phyloP scores from a whole-genome alignment of 208 protist species.

The Vickermania spadyakhi region DNA sequence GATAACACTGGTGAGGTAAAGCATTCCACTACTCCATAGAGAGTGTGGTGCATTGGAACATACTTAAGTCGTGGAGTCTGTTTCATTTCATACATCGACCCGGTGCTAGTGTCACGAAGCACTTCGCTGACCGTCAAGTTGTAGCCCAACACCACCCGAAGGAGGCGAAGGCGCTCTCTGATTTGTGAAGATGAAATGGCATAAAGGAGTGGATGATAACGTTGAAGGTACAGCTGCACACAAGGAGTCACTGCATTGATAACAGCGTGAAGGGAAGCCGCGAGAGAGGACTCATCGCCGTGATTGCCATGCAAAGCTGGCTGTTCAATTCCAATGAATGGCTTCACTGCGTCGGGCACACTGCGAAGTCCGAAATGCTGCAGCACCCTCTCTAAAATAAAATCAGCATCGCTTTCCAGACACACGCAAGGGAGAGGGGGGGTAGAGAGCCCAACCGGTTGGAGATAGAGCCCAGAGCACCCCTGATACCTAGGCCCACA shows the following conservation, averaged over 20 bases:
- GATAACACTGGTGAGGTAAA: conserved; percentile 30
- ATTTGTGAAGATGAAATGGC: conserved; percentile 13
- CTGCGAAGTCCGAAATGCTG: conserved; percentile 25
- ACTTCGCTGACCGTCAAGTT: conserved; percentile 11
- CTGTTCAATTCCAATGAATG: neutral
- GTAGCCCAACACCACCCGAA: conserved; percentile 25
- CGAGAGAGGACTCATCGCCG: conserved; percentile 9
- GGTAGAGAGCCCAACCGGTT: neutral
- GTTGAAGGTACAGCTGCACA: conserved; percentile 29
- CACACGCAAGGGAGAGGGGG: conserved; percentile 28
- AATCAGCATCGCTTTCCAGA: conserved; percentile 32
- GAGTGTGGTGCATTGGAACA: conserved; percentile 48
- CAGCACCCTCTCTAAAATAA: conserved; percentile 33
- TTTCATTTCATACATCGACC: conserved; percentile 17
- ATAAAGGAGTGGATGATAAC: conserved; percentile 23
- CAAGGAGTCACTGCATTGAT: conserved; percentile 30
- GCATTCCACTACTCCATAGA: conserved; percentile 49
- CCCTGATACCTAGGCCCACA: conserved; percentile 34
- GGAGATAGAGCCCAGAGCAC: conserved; percentile 10
- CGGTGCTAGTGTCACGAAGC: conserved; percentile 1
- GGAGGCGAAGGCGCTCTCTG: conserved; percentile 16
- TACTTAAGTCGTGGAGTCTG: conserved; percentile 34
- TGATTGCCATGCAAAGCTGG: conserved; percentile 24
- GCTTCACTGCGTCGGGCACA: conserved; percentile 19
- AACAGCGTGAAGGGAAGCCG: conserved; percentile 24